These are phyloP conservation scores for Eucalyptus fibrosa DNA, from an alignment of 345 rosid genomes.

Conservation along the genomic window DNA sequence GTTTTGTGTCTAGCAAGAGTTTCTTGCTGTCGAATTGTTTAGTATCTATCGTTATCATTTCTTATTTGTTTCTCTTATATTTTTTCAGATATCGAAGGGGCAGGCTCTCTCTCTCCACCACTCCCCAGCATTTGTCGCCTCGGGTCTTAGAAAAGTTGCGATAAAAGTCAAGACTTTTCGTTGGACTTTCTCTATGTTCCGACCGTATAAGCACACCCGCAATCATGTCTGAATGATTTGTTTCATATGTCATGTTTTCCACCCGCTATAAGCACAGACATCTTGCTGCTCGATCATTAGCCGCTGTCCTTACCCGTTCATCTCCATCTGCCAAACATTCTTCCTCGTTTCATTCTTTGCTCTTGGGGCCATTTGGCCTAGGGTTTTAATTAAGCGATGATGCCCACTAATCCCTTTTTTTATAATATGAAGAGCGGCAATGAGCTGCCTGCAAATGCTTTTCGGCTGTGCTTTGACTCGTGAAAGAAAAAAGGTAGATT, in stretches of 20 bases:
- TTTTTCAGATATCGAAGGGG: background rate
- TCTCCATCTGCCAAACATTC: background rate
- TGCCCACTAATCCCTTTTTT: background rate
- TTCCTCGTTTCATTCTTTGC: background rate
- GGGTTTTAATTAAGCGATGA: background rate
- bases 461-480: background rate
- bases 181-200: background rate
- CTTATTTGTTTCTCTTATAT: background rate
- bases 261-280: background rate
- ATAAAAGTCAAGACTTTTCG: background rate
- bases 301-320: background rate
- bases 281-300: background rate
- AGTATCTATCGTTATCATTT: background rate
- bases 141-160: background rate
- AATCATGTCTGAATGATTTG: background rate
- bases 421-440: background rate
- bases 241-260: background rate
- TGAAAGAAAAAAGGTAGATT: background rate
- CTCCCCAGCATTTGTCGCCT: background rate
- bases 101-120: background rate
- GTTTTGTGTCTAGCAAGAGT: background rate
- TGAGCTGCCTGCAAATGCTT: background rate
- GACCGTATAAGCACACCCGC: background rate
- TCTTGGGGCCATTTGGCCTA: background rate
- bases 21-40: background rate